Evolutionary conservation across 768 basidiomycete species (phyloP), one percentile per base, ranked within the genome.

Genomic region (Fibroporia radiculosa): DNA sequence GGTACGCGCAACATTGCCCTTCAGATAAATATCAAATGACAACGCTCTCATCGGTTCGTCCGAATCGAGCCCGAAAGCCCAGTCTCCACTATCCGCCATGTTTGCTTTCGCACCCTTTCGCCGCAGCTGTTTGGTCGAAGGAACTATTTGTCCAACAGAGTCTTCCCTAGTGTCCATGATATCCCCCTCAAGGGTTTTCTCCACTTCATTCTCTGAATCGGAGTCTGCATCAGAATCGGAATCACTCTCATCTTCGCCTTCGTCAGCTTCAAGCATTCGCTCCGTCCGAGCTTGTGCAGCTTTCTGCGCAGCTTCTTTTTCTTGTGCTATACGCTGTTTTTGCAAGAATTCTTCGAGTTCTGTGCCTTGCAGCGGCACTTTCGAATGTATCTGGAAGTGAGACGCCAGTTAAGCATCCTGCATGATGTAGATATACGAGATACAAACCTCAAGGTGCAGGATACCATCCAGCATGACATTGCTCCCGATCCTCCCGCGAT

Each of bases 11-110:
- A 93, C 88, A 50, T 95, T 92, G n/a, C 93, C 93, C 62, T 95
- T 96, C 49, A 98, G 74, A 62, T 91, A 98, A 53, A 98, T 96
- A 63, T 99, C 96, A 56, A 88, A 99, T 1, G 90, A 93, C 29
- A 93, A 65, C 42, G 84, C 64, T 12, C 81, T 80, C 42, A 80
- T 57, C 1, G 80, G 78, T 47, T 92, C 88, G 48, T 91, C 89
- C 33, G 76, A 76, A 50, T 89, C 86, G 48, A 84, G 61, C 18
- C 42, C 57, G 2, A 52, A 42, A 24, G 69, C 72, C 84, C 85
- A 89, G 56, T 82, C 84, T 18, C 66, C 61, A 6, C 68, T 73
- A 47, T 81, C 81, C 18, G 68, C 52, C 8, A 46, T 52, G 29
- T 49, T 62, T 14, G 60, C 64, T 53, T 73, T 76, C 33, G 73